Percentiles rank a stretch among this genome's conserved stretches.
phyloP scores from a whole-genome alignment of 768 basidiomycete genomes.

The Boletus subparvulus region DNA sequence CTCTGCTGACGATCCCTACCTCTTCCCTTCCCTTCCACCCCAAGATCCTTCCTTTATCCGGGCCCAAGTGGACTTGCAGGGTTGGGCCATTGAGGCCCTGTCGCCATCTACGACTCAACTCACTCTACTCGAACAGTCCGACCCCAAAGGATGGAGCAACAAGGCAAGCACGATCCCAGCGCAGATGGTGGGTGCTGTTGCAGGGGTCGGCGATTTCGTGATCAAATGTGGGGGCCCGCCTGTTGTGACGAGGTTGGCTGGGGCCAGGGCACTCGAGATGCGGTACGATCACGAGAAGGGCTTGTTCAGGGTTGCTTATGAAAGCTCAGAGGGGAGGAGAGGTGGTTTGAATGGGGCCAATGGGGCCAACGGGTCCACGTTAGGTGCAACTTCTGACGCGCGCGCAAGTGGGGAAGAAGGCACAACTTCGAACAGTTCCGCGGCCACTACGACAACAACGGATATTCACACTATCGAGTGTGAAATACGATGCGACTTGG shows the following conservation, averaged over 20 bases:
- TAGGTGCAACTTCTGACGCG: background rate
- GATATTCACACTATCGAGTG: constrained; percentile 69
- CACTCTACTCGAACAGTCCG: constrained; percentile 93
- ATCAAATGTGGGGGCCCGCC: constrained; percentile 97
- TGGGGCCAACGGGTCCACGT: constrained; percentile 11
- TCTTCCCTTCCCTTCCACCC: constrained; percentile 74
- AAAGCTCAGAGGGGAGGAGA: constrained; percentile 55
- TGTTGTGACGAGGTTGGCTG: constrained; percentile 77
- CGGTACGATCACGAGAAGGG: constrained; percentile 88
- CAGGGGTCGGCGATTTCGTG: constrained; percentile 92
- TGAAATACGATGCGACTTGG: constrained; percentile 88
- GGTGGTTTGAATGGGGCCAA: constrained; percentile 23
- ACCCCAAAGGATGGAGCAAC: constrained; percentile 96
- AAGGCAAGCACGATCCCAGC: constrained; percentile 85
- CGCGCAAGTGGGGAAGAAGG: constrained; percentile 20
- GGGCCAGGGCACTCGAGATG: constrained; percentile 70
- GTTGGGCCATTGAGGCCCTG: constrained; percentile 94
- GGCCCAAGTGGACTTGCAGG: constrained; percentile 96
- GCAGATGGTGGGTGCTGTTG: constrained; percentile 87
- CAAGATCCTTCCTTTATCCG: constrained; percentile 79
- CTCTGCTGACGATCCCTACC: constrained; percentile 84
- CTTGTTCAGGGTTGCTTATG: constrained; percentile 82
- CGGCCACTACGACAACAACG: constrained; percentile 10
- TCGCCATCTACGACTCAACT: constrained; percentile 94
- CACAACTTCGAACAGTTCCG: background rate